Evolutionary conservation across 2,329 filamentous ascomycete genomes (phyloP), one percentile per base, ranked within the genome.

Genomic region (Colletotrichum cereale): DNA sequence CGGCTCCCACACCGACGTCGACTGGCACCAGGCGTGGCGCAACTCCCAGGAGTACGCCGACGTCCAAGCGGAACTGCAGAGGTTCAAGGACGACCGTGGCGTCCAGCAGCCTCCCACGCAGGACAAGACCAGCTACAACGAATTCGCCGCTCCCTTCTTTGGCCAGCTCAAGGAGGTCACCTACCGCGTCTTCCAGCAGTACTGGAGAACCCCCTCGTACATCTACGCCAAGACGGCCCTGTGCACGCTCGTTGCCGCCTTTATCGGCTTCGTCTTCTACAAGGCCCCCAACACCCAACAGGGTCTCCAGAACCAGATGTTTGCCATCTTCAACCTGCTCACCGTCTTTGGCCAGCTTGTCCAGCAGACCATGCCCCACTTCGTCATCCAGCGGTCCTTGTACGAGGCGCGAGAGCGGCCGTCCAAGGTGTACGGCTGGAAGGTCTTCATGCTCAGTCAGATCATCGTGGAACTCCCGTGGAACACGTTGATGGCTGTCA

Each of bases 191-290:
- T 96, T 96, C 85, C 89, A 95, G 78, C 94, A 97, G 80, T 97
- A 96, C 87, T 97, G 95, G 94, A 92, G 95, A 72, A 95, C 91
- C 0, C 95, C 95, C 0, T 88, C 91, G 6, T 97, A 97, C 84
- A 95, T 97, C 80, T 97, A 96, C 84, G 91, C 93, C 77, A 97
- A 97, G 85, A 79, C 86, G 0, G 84, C 87, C 1, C 90, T 97
- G 24, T 94, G 91, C 78, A 83, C 88, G 31, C 81, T 90, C 21
- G 83, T 88, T 42, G 83, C 91, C 5, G 86, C 97, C 16, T 97
- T 96, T 80, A 93, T 96, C 76, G 94, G 93, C 38, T 94, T 95
- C 80, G 91, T 92, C 64, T 95, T 96, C 82, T 93, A 89, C 86
- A 87, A 89, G 50, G 90, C 92, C 1, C 89, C 90, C 38, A 91